Evolutionary conservation across 345 rosid genomes (phyloP).

Genomic region (Alliaria petiolata): DNA sequence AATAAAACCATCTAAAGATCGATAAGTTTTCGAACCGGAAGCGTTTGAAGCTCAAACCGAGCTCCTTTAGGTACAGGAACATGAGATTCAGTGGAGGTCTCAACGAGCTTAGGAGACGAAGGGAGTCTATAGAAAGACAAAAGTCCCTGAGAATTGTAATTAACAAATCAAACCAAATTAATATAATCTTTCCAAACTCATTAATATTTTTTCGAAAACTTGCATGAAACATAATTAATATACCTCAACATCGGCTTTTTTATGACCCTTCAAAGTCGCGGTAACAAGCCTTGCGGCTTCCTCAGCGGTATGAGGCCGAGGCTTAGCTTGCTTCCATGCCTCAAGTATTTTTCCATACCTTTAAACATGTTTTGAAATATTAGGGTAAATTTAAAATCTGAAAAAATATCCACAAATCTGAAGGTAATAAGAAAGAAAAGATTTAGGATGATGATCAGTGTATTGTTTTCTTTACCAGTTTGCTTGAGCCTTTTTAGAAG

Average conservation of each 20-base stretch:
- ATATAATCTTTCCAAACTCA: neutral
- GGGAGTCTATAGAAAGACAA: constrained; percentile 82
- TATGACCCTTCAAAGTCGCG: constrained; percentile 55
- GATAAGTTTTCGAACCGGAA: constrained; percentile 54
- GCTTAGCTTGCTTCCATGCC: constrained; percentile 76
- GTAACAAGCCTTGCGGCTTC: constrained; percentile 66
- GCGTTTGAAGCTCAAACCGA: constrained; percentile 53
- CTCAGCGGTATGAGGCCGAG: constrained; percentile 66
- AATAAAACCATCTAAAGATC: neutral
- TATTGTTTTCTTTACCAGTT: constrained; percentile 54
- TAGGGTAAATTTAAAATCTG: neutral
- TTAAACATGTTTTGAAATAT: constrained; percentile 21
- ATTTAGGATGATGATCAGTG: neutral
- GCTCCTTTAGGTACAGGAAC: constrained; percentile 49
- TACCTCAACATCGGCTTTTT: constrained; percentile 89
- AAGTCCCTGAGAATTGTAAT: constrained; percentile 48
- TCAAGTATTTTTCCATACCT: constrained; percentile 81
- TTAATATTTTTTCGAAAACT: neutral
- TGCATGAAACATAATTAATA: constrained; percentile 27
- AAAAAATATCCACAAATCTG: neutral
- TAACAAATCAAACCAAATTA: neutral
- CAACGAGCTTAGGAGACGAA: constrained; percentile 40
- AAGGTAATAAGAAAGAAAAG: neutral
- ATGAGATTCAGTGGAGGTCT: constrained; percentile 38
- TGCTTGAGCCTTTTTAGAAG: constrained; percentile 87